phyloP scores from a whole-genome alignment of 2,329 filamentous ascomycete species.

The Penicillium sp. region DNA sequence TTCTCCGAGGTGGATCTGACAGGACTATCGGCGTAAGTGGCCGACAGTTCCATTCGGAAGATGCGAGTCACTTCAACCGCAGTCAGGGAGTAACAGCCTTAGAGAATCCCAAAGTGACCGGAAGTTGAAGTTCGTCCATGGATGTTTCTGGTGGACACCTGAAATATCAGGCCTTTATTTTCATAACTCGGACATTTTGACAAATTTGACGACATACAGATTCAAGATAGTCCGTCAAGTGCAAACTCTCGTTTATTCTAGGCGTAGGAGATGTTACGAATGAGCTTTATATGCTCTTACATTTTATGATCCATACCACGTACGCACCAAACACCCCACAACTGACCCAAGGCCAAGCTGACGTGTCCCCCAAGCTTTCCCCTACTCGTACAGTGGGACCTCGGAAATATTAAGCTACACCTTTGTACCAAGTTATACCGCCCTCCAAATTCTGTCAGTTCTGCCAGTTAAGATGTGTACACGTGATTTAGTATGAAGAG shows the following conservation, averaged over 20 bases:
- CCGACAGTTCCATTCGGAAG: background rate
- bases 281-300: background rate
- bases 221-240: too few species aligned
- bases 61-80: background rate
- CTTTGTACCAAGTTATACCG: too few species aligned
- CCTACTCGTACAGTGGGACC: background rate
- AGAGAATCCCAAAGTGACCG: background rate
- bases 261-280: background rate
- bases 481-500: too few species aligned
- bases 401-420: too few species aligned
- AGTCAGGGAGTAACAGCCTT: background rate
- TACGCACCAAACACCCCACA: background rate
- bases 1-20: background rate
- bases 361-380: conserved; percentile 2
- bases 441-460: too few species aligned
- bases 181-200: too few species aligned
- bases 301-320: background rate
- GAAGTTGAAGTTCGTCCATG: background rate
- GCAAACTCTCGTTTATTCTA: background rate
- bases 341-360: background rate
- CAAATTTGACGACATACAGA: background rate
- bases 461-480: too few species aligned
- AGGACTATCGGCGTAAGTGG: background rate
- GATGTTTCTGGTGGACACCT: background rate
- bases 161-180: background rate